A percentile compares a stretch with the other conserved stretches of the same genome.
Conservation (phyloP, 2,329 filamentous ascomycete species). For the Sporothrix luriei region DNA sequence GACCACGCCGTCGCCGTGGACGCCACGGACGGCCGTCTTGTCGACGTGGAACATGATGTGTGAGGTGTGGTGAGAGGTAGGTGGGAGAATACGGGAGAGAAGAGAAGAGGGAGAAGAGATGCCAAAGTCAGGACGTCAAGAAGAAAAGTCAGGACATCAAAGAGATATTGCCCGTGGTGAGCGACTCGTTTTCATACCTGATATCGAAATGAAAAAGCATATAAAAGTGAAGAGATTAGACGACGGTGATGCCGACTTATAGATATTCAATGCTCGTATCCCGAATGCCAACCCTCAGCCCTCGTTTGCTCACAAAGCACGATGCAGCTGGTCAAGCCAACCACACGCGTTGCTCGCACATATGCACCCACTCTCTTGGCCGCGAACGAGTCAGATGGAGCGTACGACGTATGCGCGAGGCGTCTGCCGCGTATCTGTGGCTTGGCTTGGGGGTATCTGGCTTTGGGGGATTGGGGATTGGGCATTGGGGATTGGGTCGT, state of each 20-base stretch:
- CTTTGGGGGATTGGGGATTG: too few relatives aligned
- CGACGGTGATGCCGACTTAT: background rate
- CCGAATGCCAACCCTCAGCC: slow-evolving; percentile 12
- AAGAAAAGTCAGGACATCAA: background rate
- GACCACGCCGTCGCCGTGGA: slow-evolving; percentile 27
- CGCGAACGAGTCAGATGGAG: too few relatives aligned
- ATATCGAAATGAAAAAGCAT: background rate
- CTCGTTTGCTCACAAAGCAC: slow-evolving; percentile 5
- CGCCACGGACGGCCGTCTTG: slow-evolving; percentile 29
- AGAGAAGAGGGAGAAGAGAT: background rate
- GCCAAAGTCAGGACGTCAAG: background rate
- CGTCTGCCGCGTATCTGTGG: background rate
- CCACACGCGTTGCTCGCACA: slow-evolving; percentile 1
- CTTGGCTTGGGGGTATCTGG: too few relatives aligned
- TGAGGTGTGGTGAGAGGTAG: background rate
- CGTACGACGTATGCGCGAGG: background rate
- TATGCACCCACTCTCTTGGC: background rate
- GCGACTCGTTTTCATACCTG: background rate
- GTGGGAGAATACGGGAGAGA: background rate
- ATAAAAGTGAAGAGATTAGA: background rate
- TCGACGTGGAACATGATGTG: slow-evolving; percentile 30
- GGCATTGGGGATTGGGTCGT: background rate
- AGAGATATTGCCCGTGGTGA: background rate
- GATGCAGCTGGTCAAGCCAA: slow-evolving; percentile 17
- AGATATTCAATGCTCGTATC: background rate